Evolutionary conservation across 345 rosid species (phyloP), one percentile per base, ranked within the genome.

Genomic region (Brassica rapa): DNA sequence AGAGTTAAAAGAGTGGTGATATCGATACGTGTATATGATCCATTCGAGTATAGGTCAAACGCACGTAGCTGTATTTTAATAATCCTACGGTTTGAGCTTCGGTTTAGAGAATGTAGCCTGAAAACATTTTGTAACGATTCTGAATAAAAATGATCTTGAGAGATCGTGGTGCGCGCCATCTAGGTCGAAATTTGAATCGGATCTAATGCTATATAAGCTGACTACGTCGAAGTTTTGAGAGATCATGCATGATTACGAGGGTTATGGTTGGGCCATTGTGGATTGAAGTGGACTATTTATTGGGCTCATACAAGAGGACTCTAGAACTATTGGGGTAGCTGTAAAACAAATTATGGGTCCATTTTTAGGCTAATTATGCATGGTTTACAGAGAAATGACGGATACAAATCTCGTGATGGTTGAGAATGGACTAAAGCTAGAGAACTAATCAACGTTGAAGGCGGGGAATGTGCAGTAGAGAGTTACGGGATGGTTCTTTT

Each of bases 401-500:
- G 46, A 9, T 39, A 39, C 46, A 8, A 39, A 39, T 39, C 46
- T 39, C 3, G 46, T 39, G 46, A 9, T 9, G 46, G 12, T 3
- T 8, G 12, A 39, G 12, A 39, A 39, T 39, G 46, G 46, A 9
- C 46, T 39, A 3, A 39, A 9, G 46, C 11, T 39, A 9, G 35
- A 32, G 35, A 32, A 6, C 35, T 32, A 6, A 32, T 32, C 35
- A 5, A 9, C 4, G 46, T 39, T 9, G 46, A 39, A 39, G 46
- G 53, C 15, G 14, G 53, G 11, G 4, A 43, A 11, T 11, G 51
- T 43, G 51, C n/a, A 43, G 53, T 6, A 43, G 12, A 43, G 53
- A 43, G 53, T 43, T 43, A 3, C 3, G 53, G 85, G 0, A 87
- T 86, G 78, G 77, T 89, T 21, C 66, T 92, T 80, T 89, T 94